Conservation (phyloP, 2,329 filamentous ascomycete species). For the Penicillium concentricum region DNA sequence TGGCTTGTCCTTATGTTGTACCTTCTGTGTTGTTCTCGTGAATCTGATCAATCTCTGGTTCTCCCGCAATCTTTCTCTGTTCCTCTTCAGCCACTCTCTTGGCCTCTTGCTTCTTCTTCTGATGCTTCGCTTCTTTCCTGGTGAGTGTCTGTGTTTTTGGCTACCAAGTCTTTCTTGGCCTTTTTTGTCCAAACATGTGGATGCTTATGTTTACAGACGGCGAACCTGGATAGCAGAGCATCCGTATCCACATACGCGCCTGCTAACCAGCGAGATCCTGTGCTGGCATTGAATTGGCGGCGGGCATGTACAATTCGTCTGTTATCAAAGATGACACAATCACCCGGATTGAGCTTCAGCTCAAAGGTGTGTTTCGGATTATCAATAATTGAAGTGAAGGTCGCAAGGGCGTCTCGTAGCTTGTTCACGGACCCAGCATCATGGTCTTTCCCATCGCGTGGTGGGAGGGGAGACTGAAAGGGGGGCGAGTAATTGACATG, state of each 20-base stretch:
- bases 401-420: constrained; percentile 47
- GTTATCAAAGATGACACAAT: constrained; percentile 95
- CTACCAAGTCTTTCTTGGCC: neutral
- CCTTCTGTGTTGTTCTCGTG: no score
- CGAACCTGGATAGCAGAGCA: constrained; percentile 53
- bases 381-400: constrained; percentile 63
- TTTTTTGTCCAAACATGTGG: constrained; percentile 7
- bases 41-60: neutral
- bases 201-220: constrained; percentile 37
- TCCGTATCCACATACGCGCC: constrained; percentile 78
- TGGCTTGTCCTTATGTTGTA: neutral
- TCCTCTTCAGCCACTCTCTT: neutral
- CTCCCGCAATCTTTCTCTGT: no score
- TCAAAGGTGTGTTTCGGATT: constrained; percentile 60
- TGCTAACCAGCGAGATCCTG: constrained; percentile 75
- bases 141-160: neutral
- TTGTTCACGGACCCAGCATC: neutral
- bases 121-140: neutral
- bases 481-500: constrained; percentile 72
- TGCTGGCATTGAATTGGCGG: constrained; percentile 64
- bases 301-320: constrained; percentile 80
- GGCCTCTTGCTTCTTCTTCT: neutral
- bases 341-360: constrained; percentile 72
- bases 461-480: constrained; percentile 63
- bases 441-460: constrained; percentile 5